Evolutionary conservation across 2,329 filamentous ascomycete species (phyloP), one percentile per base, ranked within the genome.

Genomic region (Aspergillus ustus): DNA sequence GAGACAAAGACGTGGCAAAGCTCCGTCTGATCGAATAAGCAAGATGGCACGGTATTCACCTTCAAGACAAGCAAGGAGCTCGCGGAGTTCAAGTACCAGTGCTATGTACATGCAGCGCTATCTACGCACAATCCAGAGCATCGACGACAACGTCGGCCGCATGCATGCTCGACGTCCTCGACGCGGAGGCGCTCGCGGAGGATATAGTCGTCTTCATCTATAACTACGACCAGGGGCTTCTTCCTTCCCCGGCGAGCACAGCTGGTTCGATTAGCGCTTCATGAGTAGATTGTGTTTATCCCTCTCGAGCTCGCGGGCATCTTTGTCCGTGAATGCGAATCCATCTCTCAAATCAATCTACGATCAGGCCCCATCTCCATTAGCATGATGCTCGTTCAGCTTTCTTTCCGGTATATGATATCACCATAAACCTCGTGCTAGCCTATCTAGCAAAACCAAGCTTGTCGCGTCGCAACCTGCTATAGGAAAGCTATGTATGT

Each of bases 261-360:
- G 83, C 57, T 85, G 83, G 83, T 85, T 85, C 65, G 84, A 85
- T 69, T 85, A 85, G 71, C 79, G 83, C 3, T 85, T 85, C 69
- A 85, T 25, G 25, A 5, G 1, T 25, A 25, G 25, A 25, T 25
- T 25, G 25, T 25, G 25, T 5, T 5, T 25, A 25, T 1, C 25
- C 25, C 25, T 25, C 25, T 25, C 25, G 25, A 3, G 25, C 25
- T 25, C 6, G 25, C 25, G 25, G 25, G 25, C 6, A 25, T 25
- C 4, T 25, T 25, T 25, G 25, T 5, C 6, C 25, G 4, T 25
- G 25, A 3, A 25, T 25, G 1, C 25, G 25, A 25, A 5, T 25
- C 25, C 25, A 5, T 25, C n/a, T 25, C 25, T 25, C 6, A 25
- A 2, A 25, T 25, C 25, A 25, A 25, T 25, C 25, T 25, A 25